phyloP scores from a whole-genome alignment of 805 yeast genomes.

The Candida schatavii region DNA sequence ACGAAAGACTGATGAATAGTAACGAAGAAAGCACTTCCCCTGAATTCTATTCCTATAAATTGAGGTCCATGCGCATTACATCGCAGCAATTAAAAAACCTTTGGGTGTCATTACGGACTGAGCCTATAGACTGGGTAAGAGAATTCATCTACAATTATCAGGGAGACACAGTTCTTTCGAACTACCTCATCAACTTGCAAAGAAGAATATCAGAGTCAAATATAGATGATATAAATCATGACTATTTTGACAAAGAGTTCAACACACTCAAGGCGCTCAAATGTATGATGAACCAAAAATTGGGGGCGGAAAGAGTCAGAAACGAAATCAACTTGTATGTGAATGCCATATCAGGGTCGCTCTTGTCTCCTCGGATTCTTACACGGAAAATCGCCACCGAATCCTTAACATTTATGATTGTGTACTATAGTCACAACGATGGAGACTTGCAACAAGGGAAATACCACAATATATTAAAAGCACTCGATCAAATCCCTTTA shows the following conservation, averaged over 20 bases:
- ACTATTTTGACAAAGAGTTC: conserved; percentile 67
- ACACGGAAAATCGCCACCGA: conserved; percentile 83
- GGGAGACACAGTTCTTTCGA: conserved; percentile 77
- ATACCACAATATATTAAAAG: conserved; percentile 55
- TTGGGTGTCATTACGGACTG: conserved; percentile 91
- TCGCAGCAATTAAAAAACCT: conserved; percentile 73
- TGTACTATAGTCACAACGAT: conserved; percentile 31
- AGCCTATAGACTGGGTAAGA: conserved; percentile 77
- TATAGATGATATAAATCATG: conserved; percentile 41
- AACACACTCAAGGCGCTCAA: conserved; percentile 75
- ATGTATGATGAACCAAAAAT: conserved; percentile 62
- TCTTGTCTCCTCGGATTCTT: conserved; percentile 68
- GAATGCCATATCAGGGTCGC: conserved; percentile 65
- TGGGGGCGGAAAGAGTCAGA: conserved; percentile 59
- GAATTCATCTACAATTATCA: conserved; percentile 67
- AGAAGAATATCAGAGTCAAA: conserved; percentile 38
- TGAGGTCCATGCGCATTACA: conserved; percentile 68
- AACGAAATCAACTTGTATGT: conserved; percentile 42
- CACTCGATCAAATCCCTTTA: conserved; percentile 44
- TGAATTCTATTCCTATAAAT: conserved; percentile 69
- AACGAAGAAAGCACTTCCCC: conserved; percentile 49
- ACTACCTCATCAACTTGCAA: conserved; percentile 49
- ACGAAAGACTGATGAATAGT: conserved; percentile 20
- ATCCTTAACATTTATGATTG: conserved; percentile 51
- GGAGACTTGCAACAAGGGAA: conserved; percentile 34